Conservation (phyloP, 176 grass and related monocot species). For the Hsuehochloa calcarea region DNA sequence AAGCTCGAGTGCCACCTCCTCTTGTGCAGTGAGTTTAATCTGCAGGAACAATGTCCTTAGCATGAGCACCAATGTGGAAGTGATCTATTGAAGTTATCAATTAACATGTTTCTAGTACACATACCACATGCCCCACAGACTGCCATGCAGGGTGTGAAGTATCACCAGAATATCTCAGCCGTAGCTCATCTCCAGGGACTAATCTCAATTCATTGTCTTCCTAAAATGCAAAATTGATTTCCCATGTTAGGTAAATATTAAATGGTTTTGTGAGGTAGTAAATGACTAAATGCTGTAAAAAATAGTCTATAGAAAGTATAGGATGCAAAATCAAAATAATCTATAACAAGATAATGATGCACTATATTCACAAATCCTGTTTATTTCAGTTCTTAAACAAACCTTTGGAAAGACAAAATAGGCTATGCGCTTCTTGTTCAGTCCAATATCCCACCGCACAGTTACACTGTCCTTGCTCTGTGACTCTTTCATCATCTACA, state of each 20-base stretch:
- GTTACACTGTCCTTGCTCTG: constrained; percentile 99
- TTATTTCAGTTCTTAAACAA: constrained; percentile 25
- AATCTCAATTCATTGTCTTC: constrained; percentile 99
- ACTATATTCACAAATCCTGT: neutral
- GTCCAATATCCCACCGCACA: constrained; percentile 94
- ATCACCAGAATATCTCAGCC: constrained; percentile 92
- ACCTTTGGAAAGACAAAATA: constrained; percentile 99
- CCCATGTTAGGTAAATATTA: neutral
- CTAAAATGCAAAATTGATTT: constrained; percentile 46
- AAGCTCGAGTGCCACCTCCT: constrained; percentile 98
- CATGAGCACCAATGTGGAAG: constrained; percentile 17
- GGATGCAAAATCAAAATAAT: neutral
- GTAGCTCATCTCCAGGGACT: constrained; percentile 97
- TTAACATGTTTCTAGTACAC: constrained; percentile 17
- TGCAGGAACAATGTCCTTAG: constrained; percentile 43
- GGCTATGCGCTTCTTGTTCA: constrained; percentile 96
- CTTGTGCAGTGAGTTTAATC: constrained; percentile 98
- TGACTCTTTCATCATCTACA: constrained; percentile 99
- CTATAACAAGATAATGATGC: neutral
- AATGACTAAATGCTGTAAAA: constrained; percentile 18
- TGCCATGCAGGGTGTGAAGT: constrained; percentile 94
- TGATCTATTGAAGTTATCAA: neutral
- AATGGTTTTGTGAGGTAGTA: neutral
- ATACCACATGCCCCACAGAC: constrained; percentile 99
- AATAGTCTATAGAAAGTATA: neutral